A percentile compares a stretch with the other conserved stretches of the same genome.
These are phyloP conservation scores for Tolypocladium tropicale DNA, from an alignment of 2,329 filamentous ascomycete genomes.

Conservation along the genomic window DNA sequence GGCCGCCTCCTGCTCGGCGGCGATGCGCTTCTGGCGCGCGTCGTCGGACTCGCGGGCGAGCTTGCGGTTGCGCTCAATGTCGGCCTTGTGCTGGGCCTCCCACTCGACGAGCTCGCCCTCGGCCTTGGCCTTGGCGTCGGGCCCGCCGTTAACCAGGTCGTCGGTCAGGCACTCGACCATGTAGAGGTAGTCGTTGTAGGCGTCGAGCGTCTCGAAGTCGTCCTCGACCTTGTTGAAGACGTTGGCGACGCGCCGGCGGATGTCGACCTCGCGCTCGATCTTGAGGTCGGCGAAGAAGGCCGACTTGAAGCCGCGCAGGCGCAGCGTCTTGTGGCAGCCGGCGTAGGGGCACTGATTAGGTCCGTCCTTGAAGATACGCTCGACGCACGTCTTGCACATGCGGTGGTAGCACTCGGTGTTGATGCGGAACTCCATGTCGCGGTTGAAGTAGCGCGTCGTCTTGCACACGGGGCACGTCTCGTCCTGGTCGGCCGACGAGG, in stretches of 20 bases:
- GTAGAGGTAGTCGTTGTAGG: conserved; percentile 92
- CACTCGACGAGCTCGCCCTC: conserved; percentile 46
- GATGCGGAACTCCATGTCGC: conserved; percentile 87
- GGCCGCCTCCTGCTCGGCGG: conserved; percentile 56
- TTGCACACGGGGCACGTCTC: conserved; percentile 98
- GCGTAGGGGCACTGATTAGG: conserved; percentile 89
- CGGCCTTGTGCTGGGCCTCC: conserved; percentile 59
- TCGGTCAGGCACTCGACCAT: conserved; percentile 84
- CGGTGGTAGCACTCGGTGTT: conserved; percentile 98
- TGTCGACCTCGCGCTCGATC: conserved; percentile 90
- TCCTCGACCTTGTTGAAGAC: conserved; percentile 85
- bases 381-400: conserved; percentile 95
- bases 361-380: conserved; percentile 85
- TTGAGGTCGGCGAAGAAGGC: conserved; percentile 85
- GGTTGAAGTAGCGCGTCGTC: conserved; percentile 89
- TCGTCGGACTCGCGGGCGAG: conserved; percentile 47
- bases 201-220: conserved; percentile 75
- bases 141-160: conserved; percentile 66
- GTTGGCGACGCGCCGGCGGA: conserved; percentile 64
- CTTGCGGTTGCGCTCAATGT: conserved; percentile 52
- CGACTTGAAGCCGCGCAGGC: conserved; percentile 71
- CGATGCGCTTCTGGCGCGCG: conserved; percentile 41
- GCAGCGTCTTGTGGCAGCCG: conserved; percentile 76
- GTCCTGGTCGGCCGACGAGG: conserved; percentile 20
- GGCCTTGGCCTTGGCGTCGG: conserved; percentile 45